Evolutionary conservation across 352 stramenopile species (phyloP).

Genomic region (Lagenidium sp.): DNA sequence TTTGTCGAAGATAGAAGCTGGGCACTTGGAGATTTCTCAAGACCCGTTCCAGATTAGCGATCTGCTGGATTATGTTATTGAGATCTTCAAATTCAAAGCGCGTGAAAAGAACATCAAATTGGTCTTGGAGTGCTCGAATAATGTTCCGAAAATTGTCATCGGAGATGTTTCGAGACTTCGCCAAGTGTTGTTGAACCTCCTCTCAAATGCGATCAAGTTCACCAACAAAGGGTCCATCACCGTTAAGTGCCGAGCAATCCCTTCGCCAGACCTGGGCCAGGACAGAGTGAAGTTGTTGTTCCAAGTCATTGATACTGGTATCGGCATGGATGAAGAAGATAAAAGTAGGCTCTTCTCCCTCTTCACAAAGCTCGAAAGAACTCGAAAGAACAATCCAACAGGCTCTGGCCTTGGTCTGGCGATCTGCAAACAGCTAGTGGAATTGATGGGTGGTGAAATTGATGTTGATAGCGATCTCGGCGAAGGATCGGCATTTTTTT

Average conservation of each 20-base stretch:
- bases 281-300: slow-evolving; percentile 70
- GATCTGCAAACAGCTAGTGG: slow-evolving; percentile 84
- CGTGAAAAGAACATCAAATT: slow-evolving; percentile 84
- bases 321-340: slow-evolving; percentile 75
- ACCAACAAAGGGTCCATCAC: slow-evolving; percentile 78
- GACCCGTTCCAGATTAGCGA: slow-evolving; percentile 81
- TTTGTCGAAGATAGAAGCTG: slow-evolving; percentile 90
- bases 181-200: slow-evolving; percentile 73
- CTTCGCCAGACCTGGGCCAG: slow-evolving; percentile 48
- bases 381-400: slow-evolving; percentile 80
- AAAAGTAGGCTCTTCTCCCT: slow-evolving; percentile 74
- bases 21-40: slow-evolving; percentile 83
- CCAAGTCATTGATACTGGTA: slow-evolving; percentile 79
- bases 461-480: slow-evolving; percentile 73
- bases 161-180: slow-evolving; percentile 69
- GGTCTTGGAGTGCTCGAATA: slow-evolving; percentile 64
- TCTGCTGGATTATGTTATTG: slow-evolving; percentile 77
- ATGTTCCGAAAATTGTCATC: slow-evolving; percentile 65
- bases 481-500: slow-evolving; percentile 82
- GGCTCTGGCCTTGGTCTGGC: slow-evolving; percentile 76
- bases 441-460: slow-evolving; percentile 85
- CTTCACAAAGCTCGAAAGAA: slow-evolving; percentile 78
- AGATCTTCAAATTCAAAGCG: slow-evolving; percentile 88
- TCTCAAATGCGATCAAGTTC: slow-evolving; percentile 87
- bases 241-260: slow-evolving; percentile 62